Percentiles rank a stretch among this genome's conserved stretches.
Evolutionary conservation across 768 basidiomycete genomes (phyloP).

Genomic region (Suillus clintonianus): DNA sequence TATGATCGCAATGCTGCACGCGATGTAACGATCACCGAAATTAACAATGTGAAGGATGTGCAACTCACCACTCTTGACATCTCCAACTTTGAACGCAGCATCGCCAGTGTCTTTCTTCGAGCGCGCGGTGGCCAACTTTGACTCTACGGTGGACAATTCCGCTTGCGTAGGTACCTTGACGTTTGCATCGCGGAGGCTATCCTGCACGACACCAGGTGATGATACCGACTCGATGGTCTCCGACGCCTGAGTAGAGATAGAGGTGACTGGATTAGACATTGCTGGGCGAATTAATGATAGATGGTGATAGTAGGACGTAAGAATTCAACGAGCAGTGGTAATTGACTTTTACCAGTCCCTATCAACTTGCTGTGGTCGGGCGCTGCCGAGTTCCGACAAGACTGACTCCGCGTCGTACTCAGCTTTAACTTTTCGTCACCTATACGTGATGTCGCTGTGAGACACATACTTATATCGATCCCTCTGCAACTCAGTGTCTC

Average conservation of each 20-base stretch:
- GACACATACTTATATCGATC: no score
- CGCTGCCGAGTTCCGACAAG: neutral
- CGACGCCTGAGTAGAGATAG: neutral
- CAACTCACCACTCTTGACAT: conserved; percentile 57
- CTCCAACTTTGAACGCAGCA: conserved; percentile 67
- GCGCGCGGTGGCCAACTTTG: conserved; percentile 62
- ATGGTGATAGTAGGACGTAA: neutral
- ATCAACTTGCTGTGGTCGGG: neutral
- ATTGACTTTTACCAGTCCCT: neutral
- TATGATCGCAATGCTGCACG: conserved; percentile 65
- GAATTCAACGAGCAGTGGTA: neutral
- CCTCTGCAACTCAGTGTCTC: no score
- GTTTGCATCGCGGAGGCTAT: conserved; percentile 19
- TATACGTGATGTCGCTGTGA: no score
- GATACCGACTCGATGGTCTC: neutral
- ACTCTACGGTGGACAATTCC: conserved; percentile 32
- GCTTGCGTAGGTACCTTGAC: conserved; percentile 15
- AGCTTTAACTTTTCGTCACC: no score
- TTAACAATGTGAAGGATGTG: neutral
- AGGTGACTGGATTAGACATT: neutral
- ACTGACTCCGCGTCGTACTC: no score
- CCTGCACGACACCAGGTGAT: conserved; percentile 2
- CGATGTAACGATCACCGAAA: neutral
- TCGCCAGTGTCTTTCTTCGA: conserved; percentile 69
- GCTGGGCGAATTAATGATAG: neutral